Conservation (phyloP, 2,329 filamentous ascomycete species). For the Ophiostoma angusticollis region DNA sequence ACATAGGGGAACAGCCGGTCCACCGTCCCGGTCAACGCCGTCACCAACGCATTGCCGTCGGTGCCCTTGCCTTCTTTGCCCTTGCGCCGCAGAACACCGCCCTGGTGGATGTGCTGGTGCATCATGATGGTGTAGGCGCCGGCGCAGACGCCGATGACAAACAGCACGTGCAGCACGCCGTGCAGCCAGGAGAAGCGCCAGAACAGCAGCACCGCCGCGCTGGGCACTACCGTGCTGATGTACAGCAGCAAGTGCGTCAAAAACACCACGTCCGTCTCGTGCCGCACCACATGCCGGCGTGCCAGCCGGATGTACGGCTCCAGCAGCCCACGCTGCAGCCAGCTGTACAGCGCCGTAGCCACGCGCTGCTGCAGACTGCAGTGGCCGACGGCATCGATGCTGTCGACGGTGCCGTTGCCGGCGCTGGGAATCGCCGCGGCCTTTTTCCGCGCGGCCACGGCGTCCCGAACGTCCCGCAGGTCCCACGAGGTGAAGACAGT, state of each 20-base stretch:
- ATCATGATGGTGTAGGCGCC: slow-evolving; percentile 70
- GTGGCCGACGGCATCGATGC: not conserved
- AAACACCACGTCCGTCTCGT: slow-evolving; percentile 64
- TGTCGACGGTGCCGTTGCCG: too few relatives aligned
- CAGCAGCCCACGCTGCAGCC: slow-evolving; percentile 39
- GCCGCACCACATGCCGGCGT: slow-evolving; percentile 40
- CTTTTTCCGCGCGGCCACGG: slow-evolving; percentile 11
- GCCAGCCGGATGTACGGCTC: slow-evolving; percentile 47
- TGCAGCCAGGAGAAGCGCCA: slow-evolving; percentile 55
- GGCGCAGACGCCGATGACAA: slow-evolving; percentile 51
- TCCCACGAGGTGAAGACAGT: slow-evolving; percentile 32
- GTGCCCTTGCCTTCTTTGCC: too few relatives aligned
- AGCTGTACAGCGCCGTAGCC: slow-evolving; percentile 28
- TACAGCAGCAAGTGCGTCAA: slow-evolving; percentile 65
- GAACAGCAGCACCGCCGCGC: slow-evolving; percentile 48
- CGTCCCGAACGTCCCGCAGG: slow-evolving; percentile 24
- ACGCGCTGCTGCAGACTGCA: not conserved
- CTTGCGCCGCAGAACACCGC: slow-evolving; percentile 48
- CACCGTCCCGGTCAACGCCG: slow-evolving; percentile 30
- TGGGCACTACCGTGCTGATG: slow-evolving; percentile 55
- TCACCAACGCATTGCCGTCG: too few relatives aligned
- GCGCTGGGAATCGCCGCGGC: too few relatives aligned
- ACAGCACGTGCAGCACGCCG: slow-evolving; percentile 49
- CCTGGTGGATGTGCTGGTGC: slow-evolving; percentile 73
- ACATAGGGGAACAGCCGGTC: slow-evolving; percentile 61